Evolutionary conservation across 306 rosid species (phyloP).

Genomic region (Morella rubra): DNA sequence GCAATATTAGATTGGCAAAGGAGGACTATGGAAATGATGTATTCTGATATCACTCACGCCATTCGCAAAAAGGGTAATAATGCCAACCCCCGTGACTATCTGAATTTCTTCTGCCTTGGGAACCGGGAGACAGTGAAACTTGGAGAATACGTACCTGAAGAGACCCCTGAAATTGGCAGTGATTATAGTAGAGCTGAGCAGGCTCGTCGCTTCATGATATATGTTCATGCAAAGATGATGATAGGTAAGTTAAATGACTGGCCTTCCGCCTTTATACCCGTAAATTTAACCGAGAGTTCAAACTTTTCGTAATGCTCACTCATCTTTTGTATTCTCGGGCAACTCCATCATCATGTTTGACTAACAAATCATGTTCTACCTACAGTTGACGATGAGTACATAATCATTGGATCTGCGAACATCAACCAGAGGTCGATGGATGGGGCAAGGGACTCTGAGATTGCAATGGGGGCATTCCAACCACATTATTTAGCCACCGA

Average conservation of each 20-base stretch:
- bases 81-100: conserved; percentile 57
- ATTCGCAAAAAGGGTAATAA: conserved; percentile 41
- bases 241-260: conserved; percentile 51
- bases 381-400: conserved; percentile 88
- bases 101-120: conserved; percentile 86
- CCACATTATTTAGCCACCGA: conserved; percentile 41
- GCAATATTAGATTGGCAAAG: conserved; percentile 88
- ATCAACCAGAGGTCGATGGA: conserved; percentile 93
- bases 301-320: too few species aligned
- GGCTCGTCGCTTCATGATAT: conserved; percentile 80
- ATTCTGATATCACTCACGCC: conserved; percentile 60
- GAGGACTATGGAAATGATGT: conserved; percentile 89
- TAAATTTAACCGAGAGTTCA: neutral
- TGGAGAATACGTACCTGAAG: conserved; percentile 49
- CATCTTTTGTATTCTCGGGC: too few species aligned
- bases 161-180: conserved; percentile 53
- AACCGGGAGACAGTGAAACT: conserved; percentile 38
- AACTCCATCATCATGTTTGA: neutral
- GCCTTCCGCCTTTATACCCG: neutral
- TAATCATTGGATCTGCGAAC: conserved; percentile 85
- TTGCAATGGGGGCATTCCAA: conserved; percentile 91
- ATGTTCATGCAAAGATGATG: conserved; percentile 97
- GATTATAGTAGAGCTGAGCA: conserved; percentile 65
- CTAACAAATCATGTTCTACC: neutral
- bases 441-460: conserved; percentile 86